These are phyloP conservation scores for Pseudotsuga menziesii DNA, from an alignment of 75 land plant genomes.

Conservation along the genomic window DNA sequence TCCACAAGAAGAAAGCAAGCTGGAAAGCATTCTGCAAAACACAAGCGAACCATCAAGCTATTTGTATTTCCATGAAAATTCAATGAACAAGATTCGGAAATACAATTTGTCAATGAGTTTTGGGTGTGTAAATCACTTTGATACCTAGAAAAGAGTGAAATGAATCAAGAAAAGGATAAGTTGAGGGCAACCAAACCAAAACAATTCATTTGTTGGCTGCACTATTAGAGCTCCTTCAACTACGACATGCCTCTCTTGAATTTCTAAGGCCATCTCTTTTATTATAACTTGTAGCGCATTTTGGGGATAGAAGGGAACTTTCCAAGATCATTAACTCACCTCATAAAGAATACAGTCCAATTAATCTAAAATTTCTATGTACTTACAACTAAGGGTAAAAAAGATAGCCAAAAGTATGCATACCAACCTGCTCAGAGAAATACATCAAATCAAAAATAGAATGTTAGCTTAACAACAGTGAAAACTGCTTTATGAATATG, in stretches of 20 bases:
- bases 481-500: not conserved
- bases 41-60: not conserved
- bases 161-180: constrained; percentile 42
- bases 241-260: constrained; percentile 12
- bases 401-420: constrained; percentile 52
- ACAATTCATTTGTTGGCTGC: constrained; percentile 39
- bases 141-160: constrained; percentile 56
- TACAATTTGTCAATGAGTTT: not conserved
- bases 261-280: constrained; percentile 37
- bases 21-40: constrained; percentile 36
- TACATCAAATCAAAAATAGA: not conserved
- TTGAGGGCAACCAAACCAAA: constrained; percentile 46
- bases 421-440: constrained; percentile 43
- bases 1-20: constrained; percentile 39
- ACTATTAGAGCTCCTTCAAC: constrained; percentile 17
- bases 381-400: constrained; percentile 56
- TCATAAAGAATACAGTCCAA: not conserved
- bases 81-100: not conserved
- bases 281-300: constrained; percentile 41
- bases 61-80: not conserved
- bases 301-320: not conserved
- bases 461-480: not conserved
- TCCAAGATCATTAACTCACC: not conserved
- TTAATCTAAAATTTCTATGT: not conserved
- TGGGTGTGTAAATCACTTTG: not conserved